Base-by-base conservation (phyloP, 371 early-diverging fungal genomes). In the Actinomortierella ambigua region DNA sequence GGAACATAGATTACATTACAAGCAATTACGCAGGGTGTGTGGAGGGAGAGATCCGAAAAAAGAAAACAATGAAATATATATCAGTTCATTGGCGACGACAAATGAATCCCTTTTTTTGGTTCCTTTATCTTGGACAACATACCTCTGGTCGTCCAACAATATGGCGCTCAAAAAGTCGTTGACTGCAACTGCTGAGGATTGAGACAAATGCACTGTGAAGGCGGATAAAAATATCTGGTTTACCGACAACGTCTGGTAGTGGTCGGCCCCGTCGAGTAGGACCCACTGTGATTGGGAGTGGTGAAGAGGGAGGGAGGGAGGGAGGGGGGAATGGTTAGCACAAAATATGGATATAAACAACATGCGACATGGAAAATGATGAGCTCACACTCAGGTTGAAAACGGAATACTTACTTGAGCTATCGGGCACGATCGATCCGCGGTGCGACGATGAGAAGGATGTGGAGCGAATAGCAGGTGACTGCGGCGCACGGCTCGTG, bases 351-450 rank as follows among this genome's bases (percentile, higher is more conserved):
- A n/a, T n/a, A n/a, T n/a, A n/a, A n/a, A n/a, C n/a, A n/a, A n/a
- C n/a, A n/a, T 34, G 26, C 41, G 53, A 9, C 2, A 11, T 53
- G 23, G 51, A 51, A 29, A 13, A 43, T 23, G 28, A 28, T 8
- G 11, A 41, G 41, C 8, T 11, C 8, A 41, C 8, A 41, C 8
- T 11, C 8, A 41, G 57, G 39, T 5, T 24, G 23, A 20, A 54
- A 39, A n/a, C n/a, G 20, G 24, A 39, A 13, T 59, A 41, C 66
- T 69, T 69, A 83, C 83, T 82, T 67, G 79, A 78, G 63, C 79
- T 75, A 42, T 80, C 82, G 2, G 83, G 82, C 52, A 82, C 79
- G 40, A 78, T 77, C 22, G 80, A 76, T 56, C 82, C 69, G 55
- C 79, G 75, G 43, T 77, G 68, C 22, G 76, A 71, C 22, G 81